Base-by-base conservation (phyloP, 2,329 filamentous ascomycete species). In the Botryotinia convoluta region DNA sequence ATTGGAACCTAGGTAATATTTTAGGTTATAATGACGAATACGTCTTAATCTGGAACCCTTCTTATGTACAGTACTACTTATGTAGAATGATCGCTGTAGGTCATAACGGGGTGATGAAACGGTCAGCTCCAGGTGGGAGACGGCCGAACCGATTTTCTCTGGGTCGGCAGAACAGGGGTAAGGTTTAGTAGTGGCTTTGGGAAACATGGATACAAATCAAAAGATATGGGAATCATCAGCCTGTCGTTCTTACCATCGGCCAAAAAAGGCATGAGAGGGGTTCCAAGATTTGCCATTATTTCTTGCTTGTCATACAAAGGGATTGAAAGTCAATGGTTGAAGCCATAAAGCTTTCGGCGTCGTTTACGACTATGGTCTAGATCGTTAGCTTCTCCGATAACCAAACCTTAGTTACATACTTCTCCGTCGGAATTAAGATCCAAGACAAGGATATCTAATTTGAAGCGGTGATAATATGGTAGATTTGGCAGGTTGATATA, bases 31-130 rank as follows among this genome's bases (percentile, higher is more conserved):
- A 44, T 42, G 61, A n/a, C 39, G 61, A 44, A 44, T 63, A 12
- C 16, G 10, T 29, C 26, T 26, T 29, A 32, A 42, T n/a, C 42
- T 8, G 29, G 61, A 29, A 32, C 10, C 16, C 29, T 61, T 1
- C 62, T 42, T 44, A 26, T 64, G 42, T 45, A 64, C 39, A 35
- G 42, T 64, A 32, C n/a, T 45, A 20, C 22, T 7, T 20, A 35
- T 64, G 42, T 64, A 26, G n/a, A 64, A n/a, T 64, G 62, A 64
- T 45, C 29, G 44, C n/a, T 64, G 62, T 45, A 64, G 18, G 42
- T 64, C 42, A 45, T 26, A 64, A 64, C 35, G 35, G 35, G 60
- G 26, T 14, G 60, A n/a, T 62, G 60, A 39, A 62, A 62, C 42
- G 62, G 62, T 64, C 62, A 64, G 62, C 42, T 45, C 42, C n/a